Conservation (phyloP, 2,329 filamentous ascomycete genomes). For the Trichoderma breve region DNA sequence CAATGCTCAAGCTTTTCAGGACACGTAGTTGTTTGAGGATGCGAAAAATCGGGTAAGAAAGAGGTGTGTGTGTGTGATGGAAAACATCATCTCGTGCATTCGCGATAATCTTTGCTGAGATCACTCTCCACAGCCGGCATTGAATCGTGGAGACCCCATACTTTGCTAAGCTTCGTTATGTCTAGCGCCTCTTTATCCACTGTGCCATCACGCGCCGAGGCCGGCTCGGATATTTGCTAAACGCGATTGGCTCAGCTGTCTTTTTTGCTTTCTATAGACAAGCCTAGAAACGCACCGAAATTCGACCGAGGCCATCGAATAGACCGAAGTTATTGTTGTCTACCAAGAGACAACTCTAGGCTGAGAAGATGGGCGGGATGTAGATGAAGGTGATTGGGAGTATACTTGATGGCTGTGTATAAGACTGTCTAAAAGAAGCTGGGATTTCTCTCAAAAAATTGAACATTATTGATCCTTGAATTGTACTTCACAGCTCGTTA, state of each 20-base stretch:
- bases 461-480: not conserved
- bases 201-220: not conserved
- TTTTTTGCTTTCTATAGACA: not conserved
- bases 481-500: not conserved
- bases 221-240: not conserved
- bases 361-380: not conserved
- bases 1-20: not conserved
- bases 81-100: not conserved
- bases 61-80: not conserved
- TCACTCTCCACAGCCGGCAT: not conserved
- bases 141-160: not conserved
- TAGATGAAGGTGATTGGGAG: not conserved
- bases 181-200: not conserved
- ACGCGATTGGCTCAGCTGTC: not conserved
- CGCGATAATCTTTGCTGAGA: not conserved
- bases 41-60: not conserved
- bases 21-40: not conserved
- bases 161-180: not conserved
- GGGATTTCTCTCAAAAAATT: not conserved
- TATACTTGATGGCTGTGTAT: not conserved
- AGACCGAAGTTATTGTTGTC: not conserved
- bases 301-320: not conserved
- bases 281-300: not conserved
- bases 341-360: no score
- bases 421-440: not conserved